Conservation (phyloP, 2,329 filamentous ascomycete genomes). For the Aspergillus phoenicis region DNA sequence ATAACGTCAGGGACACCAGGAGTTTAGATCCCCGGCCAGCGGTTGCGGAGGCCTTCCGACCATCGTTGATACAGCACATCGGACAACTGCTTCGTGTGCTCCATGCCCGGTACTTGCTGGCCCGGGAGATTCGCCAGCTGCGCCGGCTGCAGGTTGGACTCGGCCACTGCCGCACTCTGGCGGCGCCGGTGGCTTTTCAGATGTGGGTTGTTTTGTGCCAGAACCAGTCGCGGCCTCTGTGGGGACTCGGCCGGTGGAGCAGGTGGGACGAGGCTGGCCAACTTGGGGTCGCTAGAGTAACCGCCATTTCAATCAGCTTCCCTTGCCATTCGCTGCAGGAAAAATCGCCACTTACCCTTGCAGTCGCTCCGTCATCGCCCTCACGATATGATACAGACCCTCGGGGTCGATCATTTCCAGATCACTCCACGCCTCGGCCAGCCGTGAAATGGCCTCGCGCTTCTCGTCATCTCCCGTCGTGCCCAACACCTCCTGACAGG, state of each 20-base stretch:
- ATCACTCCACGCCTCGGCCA: slow-evolving; percentile 82
- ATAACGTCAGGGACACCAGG: background rate
- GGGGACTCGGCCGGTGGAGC: slow-evolving; percentile 45
- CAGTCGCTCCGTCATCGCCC: slow-evolving; percentile 72
- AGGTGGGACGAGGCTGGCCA: slow-evolving; percentile 43
- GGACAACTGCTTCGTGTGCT: slow-evolving; percentile 84
- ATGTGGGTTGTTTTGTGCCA: slow-evolving; percentile 83
- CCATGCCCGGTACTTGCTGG: slow-evolving; percentile 72
- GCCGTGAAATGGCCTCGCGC: slow-evolving; percentile 77
- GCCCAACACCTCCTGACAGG: slow-evolving; percentile 83
- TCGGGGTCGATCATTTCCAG: slow-evolving; percentile 88
- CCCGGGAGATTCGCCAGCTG: slow-evolving; percentile 56
- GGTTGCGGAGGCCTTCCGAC: slow-evolving; percentile 76
- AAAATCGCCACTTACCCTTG: slow-evolving; percentile 44
- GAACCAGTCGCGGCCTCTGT: slow-evolving; percentile 65
- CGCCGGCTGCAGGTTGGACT: slow-evolving; percentile 42
- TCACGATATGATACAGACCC: slow-evolving; percentile 82
- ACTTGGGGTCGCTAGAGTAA: slow-evolving; percentile 39
- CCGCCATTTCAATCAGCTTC: slow-evolving; percentile 20
- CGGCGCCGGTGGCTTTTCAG: slow-evolving; percentile 75
- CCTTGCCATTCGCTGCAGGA: background rate
- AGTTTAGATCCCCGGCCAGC: slow-evolving; percentile 57
- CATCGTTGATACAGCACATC: slow-evolving; percentile 90
- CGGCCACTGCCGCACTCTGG: slow-evolving; percentile 49
- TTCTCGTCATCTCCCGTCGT: slow-evolving; percentile 72